A percentile compares a stretch with the other conserved stretches of the same genome.
These are phyloP conservation scores for Globisporangium barbulae DNA, from an alignment of 352 stramenopile genomes.

Conservation along the genomic window DNA sequence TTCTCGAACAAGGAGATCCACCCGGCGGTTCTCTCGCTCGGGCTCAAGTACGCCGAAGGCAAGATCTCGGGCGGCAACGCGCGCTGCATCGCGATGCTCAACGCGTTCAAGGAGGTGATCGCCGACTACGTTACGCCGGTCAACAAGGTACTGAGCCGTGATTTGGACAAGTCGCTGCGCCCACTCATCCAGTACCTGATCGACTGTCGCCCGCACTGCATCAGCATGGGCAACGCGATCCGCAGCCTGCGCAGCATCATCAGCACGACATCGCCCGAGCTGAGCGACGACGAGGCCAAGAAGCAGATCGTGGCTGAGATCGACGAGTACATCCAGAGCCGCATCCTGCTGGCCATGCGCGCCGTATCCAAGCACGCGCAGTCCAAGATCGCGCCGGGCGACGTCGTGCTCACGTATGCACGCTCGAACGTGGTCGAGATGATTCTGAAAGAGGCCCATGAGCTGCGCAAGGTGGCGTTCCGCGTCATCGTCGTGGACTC, in stretches of 20 bases:
- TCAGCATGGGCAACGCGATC: conserved; percentile 96
- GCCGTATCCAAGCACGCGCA: conserved; percentile 87
- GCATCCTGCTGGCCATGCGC: conserved; percentile 90
- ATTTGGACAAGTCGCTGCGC: conserved; percentile 89
- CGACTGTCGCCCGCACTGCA: conserved; percentile 90
- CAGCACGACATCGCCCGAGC: conserved; percentile 78
- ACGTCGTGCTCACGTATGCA: conserved; percentile 96
- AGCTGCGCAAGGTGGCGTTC: conserved; percentile 50
- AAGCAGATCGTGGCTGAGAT: conserved; percentile 87
- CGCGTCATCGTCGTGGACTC: conserved; percentile 95
- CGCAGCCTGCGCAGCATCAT: conserved; percentile 88
- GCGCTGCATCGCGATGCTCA: conserved; percentile 93
- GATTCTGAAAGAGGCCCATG: conserved; percentile 62
- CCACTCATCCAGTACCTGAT: conserved; percentile 94
- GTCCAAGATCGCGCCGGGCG: conserved; percentile 87
- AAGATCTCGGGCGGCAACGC: conserved; percentile 90
- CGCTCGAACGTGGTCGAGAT: conserved; percentile 90
- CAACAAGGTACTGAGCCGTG: conserved; percentile 76
- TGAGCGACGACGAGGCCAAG: conserved; percentile 86
- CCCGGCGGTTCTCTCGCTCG: conserved; percentile 87
- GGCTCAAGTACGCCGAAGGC: conserved; percentile 90
- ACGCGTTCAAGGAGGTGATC: conserved; percentile 89
- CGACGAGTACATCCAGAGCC: conserved; percentile 92
- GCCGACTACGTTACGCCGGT: conserved; percentile 84
- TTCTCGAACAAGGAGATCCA: conserved; percentile 85